Base-by-base conservation (phyloP, 2,329 filamentous ascomycete species). In the Verticillium dahliae region DNA sequence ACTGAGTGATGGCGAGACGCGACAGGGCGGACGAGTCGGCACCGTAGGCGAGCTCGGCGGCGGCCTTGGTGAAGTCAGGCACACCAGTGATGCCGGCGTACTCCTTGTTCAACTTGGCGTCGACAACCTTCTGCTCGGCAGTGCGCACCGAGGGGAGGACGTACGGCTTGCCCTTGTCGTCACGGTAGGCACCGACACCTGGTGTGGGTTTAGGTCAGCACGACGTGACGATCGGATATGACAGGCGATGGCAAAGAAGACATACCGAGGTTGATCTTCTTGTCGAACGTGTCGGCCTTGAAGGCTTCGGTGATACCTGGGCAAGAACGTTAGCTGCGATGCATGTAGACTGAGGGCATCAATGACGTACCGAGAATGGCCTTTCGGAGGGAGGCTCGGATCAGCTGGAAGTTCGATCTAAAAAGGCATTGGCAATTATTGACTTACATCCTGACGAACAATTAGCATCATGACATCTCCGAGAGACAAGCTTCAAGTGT, bases 31-130 rank as follows among this genome's bases (percentile, higher is more conserved):
- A 78, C 65, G 90, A 95, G 79, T 91, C 87, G 70, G 85, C 76
- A 67, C 94, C 94, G 77, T 97, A 98, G 71, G 95, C 95, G 63
- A 99, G 88, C 74, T 90, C 81, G 67, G 92, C 93, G 63, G 95
- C 94, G 67, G 93, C 91, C 75, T 90, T 91, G 78, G 93, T 96
- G 84, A 99, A 97, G 71, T 92, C 85, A 67, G 93, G 91, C 56
- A 98, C 86, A 82, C 95, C 95, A 57, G 95, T 98, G 80, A 99
- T 99, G 76, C 92, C 92, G 67, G 94, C 92, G 77, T 98, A 98
- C 80, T 98, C 95, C 85, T 98, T 97, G 86, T 98, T 95, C 72
- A 95, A 76, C 71, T 86, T 85, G 67, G 86, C 81, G 60, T 88
- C 80, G 65, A 97, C 83, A 66, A 97, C 85, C 81, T 92, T 91